Percentiles rank a stretch among this genome's conserved stretches.
These are phyloP conservation scores for Botrytis tulipae DNA, from an alignment of 2,329 filamentous ascomycete genomes.

Conservation along the genomic window DNA sequence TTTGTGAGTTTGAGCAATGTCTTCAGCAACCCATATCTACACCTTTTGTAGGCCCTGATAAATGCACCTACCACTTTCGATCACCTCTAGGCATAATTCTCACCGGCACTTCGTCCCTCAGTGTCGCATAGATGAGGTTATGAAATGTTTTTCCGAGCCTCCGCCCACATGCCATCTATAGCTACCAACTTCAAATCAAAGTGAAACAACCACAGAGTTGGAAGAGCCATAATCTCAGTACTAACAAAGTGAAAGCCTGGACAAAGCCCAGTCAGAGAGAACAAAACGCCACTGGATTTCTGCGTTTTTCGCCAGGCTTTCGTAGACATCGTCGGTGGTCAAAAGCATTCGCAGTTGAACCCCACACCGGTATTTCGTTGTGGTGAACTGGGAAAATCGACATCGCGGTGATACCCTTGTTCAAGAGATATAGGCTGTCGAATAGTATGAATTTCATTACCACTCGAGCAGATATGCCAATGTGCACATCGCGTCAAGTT, in stretches of 20 bases:
- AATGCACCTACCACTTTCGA: neutral
- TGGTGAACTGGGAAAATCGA: conserved; percentile 45
- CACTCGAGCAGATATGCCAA: conserved; percentile 41
- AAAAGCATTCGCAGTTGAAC: conserved; percentile 42
- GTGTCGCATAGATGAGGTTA: too few species aligned
- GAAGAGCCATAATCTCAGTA: neutral
- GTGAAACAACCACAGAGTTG: neutral
- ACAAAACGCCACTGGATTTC: conserved; percentile 29
- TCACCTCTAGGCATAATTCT: neutral
- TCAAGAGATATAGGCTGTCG: conserved; percentile 44
- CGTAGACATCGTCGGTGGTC: conserved; percentile 43
- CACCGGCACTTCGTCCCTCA: neutral
- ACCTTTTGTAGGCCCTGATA: neutral
- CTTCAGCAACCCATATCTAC: neutral
- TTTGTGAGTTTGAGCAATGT: neutral
- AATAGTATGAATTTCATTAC: conserved; percentile 45
- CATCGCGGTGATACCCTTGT: conserved; percentile 45
- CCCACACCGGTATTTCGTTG: conserved; percentile 43
- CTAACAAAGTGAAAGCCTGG: conserved; percentile 39
- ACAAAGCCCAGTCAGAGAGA: conserved; percentile 42
- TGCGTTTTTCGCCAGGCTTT: conserved; percentile 24
- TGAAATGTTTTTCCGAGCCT: too few species aligned
- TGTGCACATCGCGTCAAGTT: conserved; percentile 43
- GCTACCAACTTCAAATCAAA: neutral
- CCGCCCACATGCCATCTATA: neutral